phyloP scores from a whole-genome alignment of 2,329 filamentous ascomycete genomes.

The Cladosporium sp. region DNA sequence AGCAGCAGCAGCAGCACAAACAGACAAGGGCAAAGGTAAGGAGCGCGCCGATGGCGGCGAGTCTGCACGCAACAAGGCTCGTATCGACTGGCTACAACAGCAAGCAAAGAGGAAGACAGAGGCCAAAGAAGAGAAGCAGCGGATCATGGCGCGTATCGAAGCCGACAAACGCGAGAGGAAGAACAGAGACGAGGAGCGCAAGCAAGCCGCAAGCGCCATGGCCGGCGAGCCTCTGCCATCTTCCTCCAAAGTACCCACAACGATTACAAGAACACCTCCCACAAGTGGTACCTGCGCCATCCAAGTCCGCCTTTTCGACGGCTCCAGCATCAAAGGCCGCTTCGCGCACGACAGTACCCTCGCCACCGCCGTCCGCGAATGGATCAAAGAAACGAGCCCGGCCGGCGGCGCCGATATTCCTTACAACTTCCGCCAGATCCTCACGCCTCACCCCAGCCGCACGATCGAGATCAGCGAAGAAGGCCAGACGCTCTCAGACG shows the following conservation, averaged over 20 bases:
- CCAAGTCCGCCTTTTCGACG: constrained; percentile 82
- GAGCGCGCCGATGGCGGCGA: constrained; percentile 41
- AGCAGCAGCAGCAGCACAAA: constrained; percentile 29
- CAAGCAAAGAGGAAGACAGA: constrained; percentile 64
- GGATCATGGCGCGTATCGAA: constrained; percentile 74
- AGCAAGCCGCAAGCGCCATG: constrained; percentile 3
- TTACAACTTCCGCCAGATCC: constrained; percentile 81
- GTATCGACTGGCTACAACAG: constrained; percentile 37
- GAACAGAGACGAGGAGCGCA: constrained; percentile 53
- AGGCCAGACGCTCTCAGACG: constrained; percentile 62
- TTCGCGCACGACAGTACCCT: constrained; percentile 66
- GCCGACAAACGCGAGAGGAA: constrained; percentile 71
- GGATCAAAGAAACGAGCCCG: constrained; percentile 63
- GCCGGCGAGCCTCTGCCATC: constrained; percentile 9
- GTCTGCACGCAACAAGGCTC: constrained; percentile 32
- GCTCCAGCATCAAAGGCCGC: constrained; percentile 70
- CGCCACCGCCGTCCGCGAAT: constrained; percentile 66
- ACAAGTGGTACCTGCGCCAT: constrained; percentile 44
- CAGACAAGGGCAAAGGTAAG: constrained; percentile 26
- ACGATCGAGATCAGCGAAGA: constrained; percentile 76
- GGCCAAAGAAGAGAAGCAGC: constrained; percentile 66
- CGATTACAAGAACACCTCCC: constrained; percentile 21
- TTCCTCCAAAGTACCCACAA: constrained; percentile 11
- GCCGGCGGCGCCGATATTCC: constrained; percentile 53
- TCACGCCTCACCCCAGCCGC: constrained; percentile 74